phyloP scores from a whole-genome alignment of 768 basidiomycete genomes.

The Brasilioporus rufonigricans region DNA sequence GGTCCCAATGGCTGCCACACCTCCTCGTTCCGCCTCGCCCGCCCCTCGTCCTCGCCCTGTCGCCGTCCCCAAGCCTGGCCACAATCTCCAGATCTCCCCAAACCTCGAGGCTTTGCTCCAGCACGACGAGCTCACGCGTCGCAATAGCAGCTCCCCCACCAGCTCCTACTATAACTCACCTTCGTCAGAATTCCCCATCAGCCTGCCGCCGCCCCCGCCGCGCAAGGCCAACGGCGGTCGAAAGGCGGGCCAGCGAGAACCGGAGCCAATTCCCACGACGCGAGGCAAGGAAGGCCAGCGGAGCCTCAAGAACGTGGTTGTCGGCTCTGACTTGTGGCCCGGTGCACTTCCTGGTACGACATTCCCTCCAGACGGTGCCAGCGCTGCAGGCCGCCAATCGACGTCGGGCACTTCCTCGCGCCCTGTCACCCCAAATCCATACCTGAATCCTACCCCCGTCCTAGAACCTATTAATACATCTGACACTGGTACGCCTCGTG shows the following conservation, averaged over 20 bases:
- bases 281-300: slow-evolving; percentile 20
- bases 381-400: slow-evolving; percentile 1
- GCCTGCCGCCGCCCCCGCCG: slow-evolving; percentile 37
- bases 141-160: slow-evolving; percentile 26
- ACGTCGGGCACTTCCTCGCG: slow-evolving; percentile 15
- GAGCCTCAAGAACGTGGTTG: slow-evolving; percentile 6
- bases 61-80: not conserved
- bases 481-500: slow-evolving; percentile 16
- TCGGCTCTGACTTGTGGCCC: slow-evolving; percentile 26
- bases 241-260: slow-evolving; percentile 16
- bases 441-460: slow-evolving; percentile 37
- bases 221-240: slow-evolving; percentile 15
- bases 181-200: slow-evolving; percentile 19
- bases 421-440: slow-evolving; percentile 31
- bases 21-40: slow-evolving; percentile 23
- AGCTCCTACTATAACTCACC: slow-evolving; percentile 6
- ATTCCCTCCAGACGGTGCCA: not conserved
- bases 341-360: not conserved
- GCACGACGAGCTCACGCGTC: slow-evolving; percentile 51
- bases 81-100: slow-evolving; percentile 50
- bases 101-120: slow-evolving; percentile 59
- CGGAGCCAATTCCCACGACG: slow-evolving; percentile 10
- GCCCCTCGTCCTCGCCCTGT: not conserved
- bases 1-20: slow-evolving; percentile 19
- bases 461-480: slow-evolving; percentile 7